Percentiles rank a stretch among this genome's conserved stretches.
Evolutionary conservation across 495 filamentous ascomycete species (phyloP).

Genomic region (Trichoderma asperelloides): DNA sequence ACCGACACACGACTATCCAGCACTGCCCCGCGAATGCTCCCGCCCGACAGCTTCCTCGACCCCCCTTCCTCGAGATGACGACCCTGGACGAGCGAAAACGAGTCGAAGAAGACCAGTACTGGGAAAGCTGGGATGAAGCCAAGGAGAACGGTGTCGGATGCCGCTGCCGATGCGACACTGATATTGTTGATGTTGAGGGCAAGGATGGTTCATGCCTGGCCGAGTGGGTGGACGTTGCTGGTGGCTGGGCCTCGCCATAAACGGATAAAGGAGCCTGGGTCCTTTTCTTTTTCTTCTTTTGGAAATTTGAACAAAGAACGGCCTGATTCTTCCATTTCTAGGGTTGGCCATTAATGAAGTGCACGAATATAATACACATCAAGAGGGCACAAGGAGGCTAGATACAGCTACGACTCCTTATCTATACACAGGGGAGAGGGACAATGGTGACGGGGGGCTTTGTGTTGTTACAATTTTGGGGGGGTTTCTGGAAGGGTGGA

Average conservation of each 20-base stretch:
- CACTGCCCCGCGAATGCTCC: slow-evolving; percentile 97
- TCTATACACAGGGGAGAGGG: not conserved
- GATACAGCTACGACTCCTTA: not conserved
- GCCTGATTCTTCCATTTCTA: not conserved
- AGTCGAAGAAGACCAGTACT: slow-evolving; percentile 92
- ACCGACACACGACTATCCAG: slow-evolving; percentile 97
- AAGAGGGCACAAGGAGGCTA: not conserved
- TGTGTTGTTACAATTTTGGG: not conserved
- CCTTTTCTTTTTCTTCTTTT: not conserved
- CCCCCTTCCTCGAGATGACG: slow-evolving; percentile 76
- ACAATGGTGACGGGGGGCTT: not conserved
- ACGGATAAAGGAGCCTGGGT: not conserved
- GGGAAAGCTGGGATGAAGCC: slow-evolving; percentile 74
- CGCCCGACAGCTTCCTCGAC: slow-evolving; percentile 71
- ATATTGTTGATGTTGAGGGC: slow-evolving; percentile 94
- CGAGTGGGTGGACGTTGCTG: slow-evolving; percentile 97
- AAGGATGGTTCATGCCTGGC: slow-evolving; percentile 90
- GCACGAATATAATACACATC: not conserved
- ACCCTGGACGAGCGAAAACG: slow-evolving; percentile 80
- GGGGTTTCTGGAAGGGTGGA: not conserved
- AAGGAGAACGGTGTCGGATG: slow-evolving; percentile 98
- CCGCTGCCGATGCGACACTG: slow-evolving; percentile 95
- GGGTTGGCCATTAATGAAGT: slow-evolving; percentile 3
- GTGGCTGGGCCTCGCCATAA: slow-evolving; percentile 61
- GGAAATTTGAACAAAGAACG: slow-evolving; percentile 7